Conservation (phyloP, 768 basidiomycete species). For the Trametes cubensis region DNA sequence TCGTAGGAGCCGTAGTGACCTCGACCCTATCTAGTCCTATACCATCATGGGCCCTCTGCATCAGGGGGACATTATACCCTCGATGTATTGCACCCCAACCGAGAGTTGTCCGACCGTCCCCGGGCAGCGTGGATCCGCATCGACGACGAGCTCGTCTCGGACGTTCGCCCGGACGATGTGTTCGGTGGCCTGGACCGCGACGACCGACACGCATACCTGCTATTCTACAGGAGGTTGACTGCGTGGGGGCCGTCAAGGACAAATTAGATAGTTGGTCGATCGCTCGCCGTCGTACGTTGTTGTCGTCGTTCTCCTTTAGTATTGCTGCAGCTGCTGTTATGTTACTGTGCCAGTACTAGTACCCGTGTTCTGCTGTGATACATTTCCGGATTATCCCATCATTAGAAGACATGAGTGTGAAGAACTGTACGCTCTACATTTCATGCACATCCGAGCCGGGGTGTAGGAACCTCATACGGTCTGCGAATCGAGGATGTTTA, state of each 20-base stretch:
- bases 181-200: constrained; percentile 53
- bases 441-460: too few species aligned
- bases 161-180: constrained; percentile 73
- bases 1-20: not conserved
- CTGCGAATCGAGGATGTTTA: too few species aligned
- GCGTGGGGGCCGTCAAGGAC: constrained; percentile 26
- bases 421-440: too few species aligned
- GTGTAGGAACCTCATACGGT: too few species aligned
- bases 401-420: too few species aligned
- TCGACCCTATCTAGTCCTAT: constrained; percentile 57
- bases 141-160: constrained; percentile 87
- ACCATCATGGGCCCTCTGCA: constrained; percentile 91
- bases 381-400: constrained; percentile 3
- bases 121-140: constrained; percentile 88
- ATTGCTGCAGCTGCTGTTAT: constrained; percentile 20
- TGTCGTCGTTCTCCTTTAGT: constrained; percentile 15
- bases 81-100: constrained; percentile 78
- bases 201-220: constrained; percentile 82
- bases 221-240: constrained; percentile 77
- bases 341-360: constrained; percentile 27
- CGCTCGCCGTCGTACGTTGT: not conserved
- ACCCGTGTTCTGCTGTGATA: constrained; percentile 14
- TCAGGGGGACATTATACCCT: constrained; percentile 96
- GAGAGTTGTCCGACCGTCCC: constrained; percentile 47
- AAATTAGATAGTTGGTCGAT: constrained; percentile 8